phyloP scores from a whole-genome alignment of 1,139 yeast genomes.

The Blastobotrys illinoisensis region DNA sequence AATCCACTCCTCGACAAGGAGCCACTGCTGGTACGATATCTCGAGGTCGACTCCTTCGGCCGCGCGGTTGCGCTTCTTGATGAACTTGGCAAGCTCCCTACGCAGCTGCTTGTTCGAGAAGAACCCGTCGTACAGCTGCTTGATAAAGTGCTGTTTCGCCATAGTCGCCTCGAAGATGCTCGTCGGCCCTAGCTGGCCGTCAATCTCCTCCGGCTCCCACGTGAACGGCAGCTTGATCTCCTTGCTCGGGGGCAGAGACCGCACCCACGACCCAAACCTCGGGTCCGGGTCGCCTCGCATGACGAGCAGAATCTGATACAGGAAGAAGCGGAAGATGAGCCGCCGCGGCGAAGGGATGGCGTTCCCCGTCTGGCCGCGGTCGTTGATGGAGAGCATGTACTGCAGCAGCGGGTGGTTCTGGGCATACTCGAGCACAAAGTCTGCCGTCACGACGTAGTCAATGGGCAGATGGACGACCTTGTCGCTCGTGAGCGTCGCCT shows the following conservation, averaged over 20 bases:
- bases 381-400: slow-evolving; percentile 17
- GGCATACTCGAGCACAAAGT: slow-evolving; percentile 18
- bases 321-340: slow-evolving; percentile 20
- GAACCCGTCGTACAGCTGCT: slow-evolving; percentile 21
- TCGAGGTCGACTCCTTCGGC: slow-evolving; percentile 14
- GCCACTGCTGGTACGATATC: slow-evolving; percentile 24
- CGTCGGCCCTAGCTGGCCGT: slow-evolving; percentile 22
- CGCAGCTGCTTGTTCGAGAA: slow-evolving; percentile 18
- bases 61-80: slow-evolving; percentile 14
- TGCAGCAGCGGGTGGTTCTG: slow-evolving; percentile 15
- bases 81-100: slow-evolving; percentile 17
- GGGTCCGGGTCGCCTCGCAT: slow-evolving; percentile 21
- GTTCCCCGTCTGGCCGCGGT: slow-evolving; percentile 12
- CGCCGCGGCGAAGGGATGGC: slow-evolving; percentile 20
- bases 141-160: slow-evolving; percentile 25
- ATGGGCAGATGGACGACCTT: slow-evolving; percentile 21
- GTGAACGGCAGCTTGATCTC: slow-evolving; percentile 31
- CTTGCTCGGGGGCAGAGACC: slow-evolving; percentile 24
- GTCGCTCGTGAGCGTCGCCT: slow-evolving; percentile 1
- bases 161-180: slow-evolving; percentile 29
- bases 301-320: slow-evolving; percentile 19
- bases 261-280: slow-evolving; percentile 21
- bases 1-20: slow-evolving; percentile 32
- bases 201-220: slow-evolving; percentile 27
- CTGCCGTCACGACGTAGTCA: slow-evolving; percentile 18